A percentile compares a stretch with the other conserved stretches of the same genome.
Evolutionary conservation across 257 asterid species (phyloP).

Genomic region (Solanum acaule): DNA sequence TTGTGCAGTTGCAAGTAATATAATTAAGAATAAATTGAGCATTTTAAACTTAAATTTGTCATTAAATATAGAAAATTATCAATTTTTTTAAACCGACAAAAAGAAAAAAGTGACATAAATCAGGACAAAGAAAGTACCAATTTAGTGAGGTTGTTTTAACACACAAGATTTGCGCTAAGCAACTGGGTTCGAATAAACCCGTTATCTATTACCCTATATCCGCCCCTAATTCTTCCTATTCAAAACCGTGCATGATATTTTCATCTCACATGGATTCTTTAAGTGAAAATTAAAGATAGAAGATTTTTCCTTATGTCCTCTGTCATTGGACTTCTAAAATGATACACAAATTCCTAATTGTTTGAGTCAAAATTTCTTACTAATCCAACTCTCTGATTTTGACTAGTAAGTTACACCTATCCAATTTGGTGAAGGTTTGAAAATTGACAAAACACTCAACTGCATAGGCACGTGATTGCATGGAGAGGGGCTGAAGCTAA

Average conservation of each 20-base stretch:
- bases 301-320: not conserved
- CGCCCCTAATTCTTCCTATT: not conserved
- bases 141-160: not conserved
- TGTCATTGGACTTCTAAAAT: not conserved
- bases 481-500: conserved; percentile 1
- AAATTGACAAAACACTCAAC: not conserved
- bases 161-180: not conserved
- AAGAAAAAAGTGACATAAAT: too few species aligned
- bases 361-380: not conserved
- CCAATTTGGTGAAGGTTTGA: not conserved
- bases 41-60: too few species aligned
- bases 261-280: not conserved
- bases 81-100: too few species aligned
- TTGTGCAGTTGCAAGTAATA: not conserved
- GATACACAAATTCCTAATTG: not conserved
- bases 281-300: not conserved
- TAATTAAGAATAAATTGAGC: too few species aligned
- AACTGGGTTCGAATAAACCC: not conserved
- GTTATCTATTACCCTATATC: not conserved
- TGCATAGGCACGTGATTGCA: conserved; percentile 4
- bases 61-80: too few species aligned
- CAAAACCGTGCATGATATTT: not conserved
- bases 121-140: not conserved
- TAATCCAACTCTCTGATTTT: not conserved
- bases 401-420: not conserved